Base-by-base conservation (phyloP, 2,329 filamentous ascomycete species). In the Truncatella angustata region DNA sequence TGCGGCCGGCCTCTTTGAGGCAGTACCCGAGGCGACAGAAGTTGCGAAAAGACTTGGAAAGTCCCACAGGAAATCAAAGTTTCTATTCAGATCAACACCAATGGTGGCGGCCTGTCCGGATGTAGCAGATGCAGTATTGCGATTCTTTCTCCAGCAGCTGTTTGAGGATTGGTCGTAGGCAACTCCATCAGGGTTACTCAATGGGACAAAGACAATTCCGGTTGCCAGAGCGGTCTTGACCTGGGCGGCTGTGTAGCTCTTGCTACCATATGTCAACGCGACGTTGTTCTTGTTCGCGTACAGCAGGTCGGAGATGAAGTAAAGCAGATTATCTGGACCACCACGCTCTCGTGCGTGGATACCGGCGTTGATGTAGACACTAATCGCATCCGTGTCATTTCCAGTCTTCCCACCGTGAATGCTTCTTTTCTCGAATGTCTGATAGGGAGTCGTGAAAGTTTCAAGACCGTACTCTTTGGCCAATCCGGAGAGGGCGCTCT, bases 341-440 rank as follows among this genome's bases (percentile, higher is more conserved):
- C 80, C 81, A 9, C 81, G 76, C 65, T 85, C 81, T 21, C 81
- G 77, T 7, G 81, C 78, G 58, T 84, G 81, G 43, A 83, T 74
- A 23, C 71, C 78, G 37, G 74, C 75, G 53, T 77, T 77, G 52
- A 85, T 66, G 60, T 79, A 80, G 24, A 81, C 72, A 32, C 75
- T 71, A 58, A 78, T 77, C 4, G 65, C 65, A 34, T 67, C 65
- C 47, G 70, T 70, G 56, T 70, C 68, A n/a, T 66, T 68, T 20
- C 70, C 78, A 30, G 80, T 68, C 51, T 70, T 70, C n/a, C 61
- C 71, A 32, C 67, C 72, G 34, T 61, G 59, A 36, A 72, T 68
- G 3, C 66, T 66, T 4, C 68, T 68, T 4, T 71, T 71, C 24
- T 75, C 67, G 55, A 71, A 74, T 0, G 73, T 75, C 53, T 65